phyloP scores from a whole-genome alignment of 1,139 yeast species.

The Blastobotrys buckinghamii region DNA sequence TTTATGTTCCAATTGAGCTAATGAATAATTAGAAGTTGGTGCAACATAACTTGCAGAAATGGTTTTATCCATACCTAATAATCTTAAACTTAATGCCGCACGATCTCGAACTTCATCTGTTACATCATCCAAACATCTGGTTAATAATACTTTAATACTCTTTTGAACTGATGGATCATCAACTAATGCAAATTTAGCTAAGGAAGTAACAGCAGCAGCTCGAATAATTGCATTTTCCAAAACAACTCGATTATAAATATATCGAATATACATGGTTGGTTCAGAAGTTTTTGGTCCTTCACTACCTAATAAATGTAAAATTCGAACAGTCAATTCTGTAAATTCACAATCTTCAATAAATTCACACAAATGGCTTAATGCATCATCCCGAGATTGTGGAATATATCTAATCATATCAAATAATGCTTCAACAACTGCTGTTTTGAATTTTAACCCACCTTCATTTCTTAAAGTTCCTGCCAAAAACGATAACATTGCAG shows the following conservation, averaged over 20 bases:
- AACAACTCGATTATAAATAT: conserved; percentile 93
- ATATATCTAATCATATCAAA: conserved; percentile 85
- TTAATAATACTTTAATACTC: conserved; percentile 68
- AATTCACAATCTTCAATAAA: conserved; percentile 97
- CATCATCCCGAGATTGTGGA: conserved; percentile 80
- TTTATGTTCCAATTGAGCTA: conserved; percentile 70
- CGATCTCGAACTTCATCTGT: conserved; percentile 99
- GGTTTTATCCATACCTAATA: conserved; percentile 47
- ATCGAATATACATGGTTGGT: conserved; percentile 90
- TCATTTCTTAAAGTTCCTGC: conserved; percentile 85
- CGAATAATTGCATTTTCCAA: conserved; percentile 92
- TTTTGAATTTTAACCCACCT: conserved; percentile 77
- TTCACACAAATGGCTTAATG: conserved; percentile 87
- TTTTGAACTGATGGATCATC: conserved; percentile 62
- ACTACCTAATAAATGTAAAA: conserved; percentile 83
- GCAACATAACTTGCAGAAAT: conserved; percentile 51
- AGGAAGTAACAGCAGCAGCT: conserved; percentile 90
- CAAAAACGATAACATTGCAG: conserved; percentile 73
- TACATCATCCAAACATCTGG: conserved; percentile 78
- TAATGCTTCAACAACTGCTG: conserved; percentile 84
- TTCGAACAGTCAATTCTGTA: conserved; percentile 86
- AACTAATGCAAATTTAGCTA: conserved; percentile 83
- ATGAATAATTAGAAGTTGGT: conserved; percentile 64
- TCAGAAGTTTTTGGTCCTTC: conserved; percentile 87
- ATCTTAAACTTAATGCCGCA: conserved; percentile 77